These are phyloP conservation scores for Mycogone perniciosa DNA, from an alignment of 2,329 filamentous ascomycete species.

Conservation along the genomic window DNA sequence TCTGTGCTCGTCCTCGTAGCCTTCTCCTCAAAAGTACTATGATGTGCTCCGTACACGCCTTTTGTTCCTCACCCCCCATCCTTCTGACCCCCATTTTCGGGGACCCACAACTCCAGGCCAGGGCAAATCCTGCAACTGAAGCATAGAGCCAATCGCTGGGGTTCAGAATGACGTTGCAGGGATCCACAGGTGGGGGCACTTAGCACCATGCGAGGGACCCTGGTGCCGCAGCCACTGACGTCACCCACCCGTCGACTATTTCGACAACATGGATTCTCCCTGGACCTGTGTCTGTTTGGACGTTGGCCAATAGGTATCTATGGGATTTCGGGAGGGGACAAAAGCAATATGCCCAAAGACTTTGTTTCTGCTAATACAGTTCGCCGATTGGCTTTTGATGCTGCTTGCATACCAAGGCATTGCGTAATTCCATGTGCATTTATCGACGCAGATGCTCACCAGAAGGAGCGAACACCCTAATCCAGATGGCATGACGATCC, in stretches of 20 bases:
- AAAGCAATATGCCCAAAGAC: background rate
- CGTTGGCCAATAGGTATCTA: too few relatives aligned
- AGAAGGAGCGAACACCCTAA: background rate
- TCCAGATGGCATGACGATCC: conserved; percentile 10
- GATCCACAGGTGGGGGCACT: conserved; percentile 1
- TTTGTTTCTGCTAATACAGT: too few relatives aligned
- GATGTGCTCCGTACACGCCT: too few relatives aligned
- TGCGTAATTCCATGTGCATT: too few relatives aligned
- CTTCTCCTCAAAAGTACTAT: too few relatives aligned
- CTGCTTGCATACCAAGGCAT: too few relatives aligned
- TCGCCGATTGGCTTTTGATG: too few relatives aligned
- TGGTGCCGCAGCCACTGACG: conserved; percentile 13
- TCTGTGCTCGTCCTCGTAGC: too few relatives aligned
- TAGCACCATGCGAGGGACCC: conserved; percentile 1
- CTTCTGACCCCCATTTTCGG: background rate
- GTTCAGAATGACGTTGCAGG: conserved; percentile 8
- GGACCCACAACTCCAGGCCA: too few relatives aligned
- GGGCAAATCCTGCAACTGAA: too few relatives aligned
- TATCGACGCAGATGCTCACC: background rate
- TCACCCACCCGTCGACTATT: background rate
- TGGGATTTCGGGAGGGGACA: background rate
- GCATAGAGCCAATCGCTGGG: too few relatives aligned
- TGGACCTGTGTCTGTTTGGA: background rate
- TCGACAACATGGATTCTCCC: conserved; percentile 1
- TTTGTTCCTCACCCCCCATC: too few relatives aligned